Conservation (phyloP, 129 eudicot genomes). For the Silybum marianum region DNA sequence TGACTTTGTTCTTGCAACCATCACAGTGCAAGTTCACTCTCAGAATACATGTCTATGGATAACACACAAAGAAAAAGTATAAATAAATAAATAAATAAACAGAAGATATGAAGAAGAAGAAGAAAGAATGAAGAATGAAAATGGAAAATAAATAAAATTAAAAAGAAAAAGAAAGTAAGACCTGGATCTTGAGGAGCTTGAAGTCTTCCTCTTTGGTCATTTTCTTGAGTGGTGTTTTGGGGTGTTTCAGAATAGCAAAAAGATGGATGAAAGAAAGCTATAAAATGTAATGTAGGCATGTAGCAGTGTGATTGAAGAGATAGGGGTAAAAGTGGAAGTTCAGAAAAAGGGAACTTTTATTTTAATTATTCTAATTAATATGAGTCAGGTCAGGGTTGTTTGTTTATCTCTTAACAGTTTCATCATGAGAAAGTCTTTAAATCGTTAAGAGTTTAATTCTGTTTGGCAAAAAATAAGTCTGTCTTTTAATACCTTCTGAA, state of each 20-base stretch:
- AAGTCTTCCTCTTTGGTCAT: constrained; percentile 94
- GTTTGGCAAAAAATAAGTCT: too few species aligned
- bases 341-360: constrained; percentile 5
- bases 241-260: constrained; percentile 33
- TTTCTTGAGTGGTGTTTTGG: constrained; percentile 42
- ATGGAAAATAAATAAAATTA: not conserved
- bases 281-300: constrained; percentile 18
- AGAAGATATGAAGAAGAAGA: not conserved
- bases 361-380: not conserved
- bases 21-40: constrained; percentile 58
- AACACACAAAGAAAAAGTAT: not conserved
- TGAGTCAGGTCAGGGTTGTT: too few species aligned
- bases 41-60: constrained; percentile 39
- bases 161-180: not conserved
- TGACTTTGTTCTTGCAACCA: constrained; percentile 56
- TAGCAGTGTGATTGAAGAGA: constrained; percentile 19
- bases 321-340: constrained; percentile 23
- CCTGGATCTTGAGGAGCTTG: constrained; percentile 98
- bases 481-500: too few species aligned
- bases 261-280: constrained; percentile 34
- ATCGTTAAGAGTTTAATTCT: too few species aligned
- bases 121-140: not conserved
- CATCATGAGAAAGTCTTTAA: too few species aligned
- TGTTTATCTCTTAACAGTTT: too few species aligned
- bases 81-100: not conserved